phyloP scores from a whole-genome alignment of 208 protist genomes.

The Porcisia deanei region DNA sequence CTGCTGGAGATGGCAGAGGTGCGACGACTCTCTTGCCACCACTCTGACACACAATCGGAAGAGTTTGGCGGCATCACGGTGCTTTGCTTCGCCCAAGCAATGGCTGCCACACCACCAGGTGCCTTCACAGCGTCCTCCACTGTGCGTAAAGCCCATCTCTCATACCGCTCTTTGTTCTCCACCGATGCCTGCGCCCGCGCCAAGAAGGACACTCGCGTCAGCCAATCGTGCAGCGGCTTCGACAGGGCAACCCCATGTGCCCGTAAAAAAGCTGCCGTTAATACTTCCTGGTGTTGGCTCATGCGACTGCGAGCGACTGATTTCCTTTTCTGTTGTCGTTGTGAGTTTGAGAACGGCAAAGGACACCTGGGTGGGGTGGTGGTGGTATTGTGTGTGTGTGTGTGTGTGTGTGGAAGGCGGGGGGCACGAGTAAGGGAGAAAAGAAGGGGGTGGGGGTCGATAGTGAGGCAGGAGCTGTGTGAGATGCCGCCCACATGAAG shows the following conservation, averaged over 20 bases:
- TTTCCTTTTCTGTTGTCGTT: not conserved
- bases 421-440: not conserved
- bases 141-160: constrained; percentile 59
- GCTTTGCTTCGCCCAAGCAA: constrained; percentile 53
- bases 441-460: too few species aligned
- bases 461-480: too few species aligned
- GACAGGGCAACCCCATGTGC: constrained; percentile 47
- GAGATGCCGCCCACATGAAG: too few species aligned
- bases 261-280: constrained; percentile 55
- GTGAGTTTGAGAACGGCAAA: not conserved
- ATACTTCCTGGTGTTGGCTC: constrained; percentile 22
- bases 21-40: constrained; percentile 17
- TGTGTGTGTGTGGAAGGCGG: not conserved
- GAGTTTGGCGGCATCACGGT: constrained; percentile 69
- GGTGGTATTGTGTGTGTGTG: too few species aligned
- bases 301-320: constrained; percentile 5
- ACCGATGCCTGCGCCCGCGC: constrained; percentile 42
- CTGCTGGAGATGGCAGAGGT: not conserved
- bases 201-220: constrained; percentile 61
- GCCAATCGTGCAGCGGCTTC: constrained; percentile 61
- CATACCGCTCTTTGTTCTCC: constrained; percentile 53
- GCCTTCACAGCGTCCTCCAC: constrained; percentile 53
- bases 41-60: constrained; percentile 30
- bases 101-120: constrained; percentile 35
- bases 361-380: constrained; percentile 8